phyloP scores from a whole-genome alignment of 2,329 filamentous ascomycete genomes.

The Thermothelomyces thermophilus region DNA sequence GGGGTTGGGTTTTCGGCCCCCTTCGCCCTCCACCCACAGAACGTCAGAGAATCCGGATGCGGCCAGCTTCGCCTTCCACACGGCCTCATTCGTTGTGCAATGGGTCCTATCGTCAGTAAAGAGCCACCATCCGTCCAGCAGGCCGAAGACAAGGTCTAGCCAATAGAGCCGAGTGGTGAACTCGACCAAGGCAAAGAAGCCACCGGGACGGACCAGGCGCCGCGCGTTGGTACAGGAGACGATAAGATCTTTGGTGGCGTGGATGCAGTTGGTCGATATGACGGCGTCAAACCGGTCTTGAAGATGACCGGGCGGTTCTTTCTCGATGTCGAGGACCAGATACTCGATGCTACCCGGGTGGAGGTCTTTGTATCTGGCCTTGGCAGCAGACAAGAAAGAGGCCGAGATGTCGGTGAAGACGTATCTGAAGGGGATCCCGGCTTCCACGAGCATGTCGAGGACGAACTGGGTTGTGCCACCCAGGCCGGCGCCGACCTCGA shows the following conservation, averaged over 20 bases:
- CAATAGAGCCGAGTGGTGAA: constrained; percentile 28
- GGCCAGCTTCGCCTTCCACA: not conserved
- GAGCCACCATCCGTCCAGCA: constrained; percentile 36
- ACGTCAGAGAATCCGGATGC: not conserved
- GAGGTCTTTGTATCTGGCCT: constrained; percentile 21
- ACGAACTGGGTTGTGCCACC: not conserved
- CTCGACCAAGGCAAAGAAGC: constrained; percentile 32
- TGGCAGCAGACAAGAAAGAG: constrained; percentile 28
- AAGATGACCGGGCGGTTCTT: constrained; percentile 18
- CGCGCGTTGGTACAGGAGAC: constrained; percentile 24
- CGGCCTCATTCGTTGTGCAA: not conserved
- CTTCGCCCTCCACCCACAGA: not conserved
- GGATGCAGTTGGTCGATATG: constrained; percentile 30
- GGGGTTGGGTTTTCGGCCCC: not conserved
- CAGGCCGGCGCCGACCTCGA: not conserved
- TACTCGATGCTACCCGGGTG: constrained; percentile 27
- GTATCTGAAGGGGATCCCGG: constrained; percentile 25
- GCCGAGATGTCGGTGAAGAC: constrained; percentile 36
- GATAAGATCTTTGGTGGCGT: constrained; percentile 28
- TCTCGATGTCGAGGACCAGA: constrained; percentile 28
- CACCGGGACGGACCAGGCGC: constrained; percentile 28
- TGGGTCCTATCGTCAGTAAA: constrained; percentile 28
- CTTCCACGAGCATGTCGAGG: not conserved
- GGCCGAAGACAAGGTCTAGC: constrained; percentile 32
- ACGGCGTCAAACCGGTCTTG: constrained; percentile 28